These are phyloP conservation scores for Chaetomium strumarium DNA, from an alignment of 2,329 filamentous ascomycete species.

Conservation along the genomic window DNA sequence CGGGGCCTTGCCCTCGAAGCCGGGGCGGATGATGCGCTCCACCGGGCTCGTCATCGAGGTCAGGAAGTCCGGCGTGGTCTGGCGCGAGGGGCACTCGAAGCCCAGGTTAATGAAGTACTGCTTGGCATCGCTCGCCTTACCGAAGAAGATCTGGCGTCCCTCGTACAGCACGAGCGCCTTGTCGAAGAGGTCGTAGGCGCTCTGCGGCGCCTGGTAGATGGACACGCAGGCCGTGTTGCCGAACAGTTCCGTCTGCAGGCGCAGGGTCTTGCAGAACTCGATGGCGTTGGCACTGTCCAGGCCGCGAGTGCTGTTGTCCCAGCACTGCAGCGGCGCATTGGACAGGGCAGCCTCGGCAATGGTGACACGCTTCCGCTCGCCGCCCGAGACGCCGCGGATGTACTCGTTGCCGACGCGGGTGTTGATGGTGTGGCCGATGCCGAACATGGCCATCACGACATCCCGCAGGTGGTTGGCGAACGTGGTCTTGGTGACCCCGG, in stretches of 20 bases:
- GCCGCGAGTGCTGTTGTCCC: conserved; percentile 69
- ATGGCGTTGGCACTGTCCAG: conserved; percentile 70
- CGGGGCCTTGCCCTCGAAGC: conserved; percentile 51
- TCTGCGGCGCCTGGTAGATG: conserved; percentile 66
- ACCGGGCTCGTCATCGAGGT: conserved; percentile 60
- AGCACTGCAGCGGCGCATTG: conserved; percentile 56
- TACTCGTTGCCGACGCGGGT: conserved; percentile 71
- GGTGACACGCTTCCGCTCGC: conserved; percentile 63
- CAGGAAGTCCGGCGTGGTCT: conserved; percentile 66
- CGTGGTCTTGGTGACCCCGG: conserved; percentile 46
- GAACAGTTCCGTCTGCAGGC: conserved; percentile 61
- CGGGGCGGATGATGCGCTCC: conserved; percentile 51
- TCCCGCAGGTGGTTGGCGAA: conserved; percentile 62
- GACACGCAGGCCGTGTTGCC: conserved; percentile 61
- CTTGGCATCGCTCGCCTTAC: conserved; percentile 52
- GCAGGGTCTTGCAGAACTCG: conserved; percentile 67
- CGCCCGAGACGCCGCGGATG: conserved; percentile 67
- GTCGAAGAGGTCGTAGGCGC: conserved; percentile 59
- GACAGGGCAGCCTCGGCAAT: conserved; percentile 57
- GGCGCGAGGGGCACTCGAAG: conserved; percentile 59
- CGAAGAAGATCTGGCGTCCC: conserved; percentile 58
- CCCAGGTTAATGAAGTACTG: conserved; percentile 63
- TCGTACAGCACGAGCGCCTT: conserved; percentile 55
- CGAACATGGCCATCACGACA: conserved; percentile 70
- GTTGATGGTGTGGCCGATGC: conserved; percentile 66